Percentiles rank a stretch among this genome's conserved stretches.
Evolutionary conservation across 1,139 yeast species (phyloP).

Genomic region (Taphrina pruni): DNA sequence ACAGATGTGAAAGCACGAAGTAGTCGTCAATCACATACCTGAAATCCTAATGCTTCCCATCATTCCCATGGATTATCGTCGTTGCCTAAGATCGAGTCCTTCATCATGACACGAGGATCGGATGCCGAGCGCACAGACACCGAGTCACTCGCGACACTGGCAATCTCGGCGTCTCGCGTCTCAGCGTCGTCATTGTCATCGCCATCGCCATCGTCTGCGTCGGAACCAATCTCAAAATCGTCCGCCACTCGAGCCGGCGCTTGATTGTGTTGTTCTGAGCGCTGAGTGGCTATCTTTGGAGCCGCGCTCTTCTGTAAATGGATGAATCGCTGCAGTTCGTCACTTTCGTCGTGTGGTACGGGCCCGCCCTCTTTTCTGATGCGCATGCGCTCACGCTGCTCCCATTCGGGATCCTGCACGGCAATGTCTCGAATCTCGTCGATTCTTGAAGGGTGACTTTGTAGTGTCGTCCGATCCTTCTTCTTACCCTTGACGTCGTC

Average conservation of each 20-base stretch:
- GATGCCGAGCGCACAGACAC: slow-evolving; percentile 7
- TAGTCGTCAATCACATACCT: no score
- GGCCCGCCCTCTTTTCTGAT: slow-evolving; percentile 38
- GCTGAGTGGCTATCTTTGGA: background rate
- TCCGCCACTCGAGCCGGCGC: slow-evolving; percentile 7
- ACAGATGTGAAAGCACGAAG: no score
- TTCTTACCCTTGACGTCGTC: slow-evolving; percentile 25
- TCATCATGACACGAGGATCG: slow-evolving; percentile 18
- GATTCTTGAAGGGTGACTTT: slow-evolving; percentile 32
- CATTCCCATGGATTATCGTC: slow-evolving; percentile 34
- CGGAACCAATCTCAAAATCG: slow-evolving; percentile 20
- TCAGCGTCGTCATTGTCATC: background rate
- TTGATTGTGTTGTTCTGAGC: background rate
- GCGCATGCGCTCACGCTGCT: slow-evolving; percentile 37
- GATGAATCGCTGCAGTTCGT: slow-evolving; percentile 33
- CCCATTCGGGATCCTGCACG: slow-evolving; percentile 36
- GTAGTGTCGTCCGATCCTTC: slow-evolving; percentile 20
- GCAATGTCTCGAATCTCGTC: slow-evolving; percentile 34
- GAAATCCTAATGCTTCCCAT: background rate
- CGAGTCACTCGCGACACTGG: slow-evolving; percentile 10
- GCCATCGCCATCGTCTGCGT: background rate
- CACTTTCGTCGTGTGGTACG: slow-evolving; percentile 22
- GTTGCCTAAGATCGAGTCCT: slow-evolving; percentile 22
- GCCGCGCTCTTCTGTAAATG: slow-evolving; percentile 9
- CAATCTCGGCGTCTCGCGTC: slow-evolving; percentile 3